Evolutionary conservation across 495 filamentous ascomycete species (phyloP), one percentile per base, ranked within the genome.

Genomic region (Neurospora pannonica): DNA sequence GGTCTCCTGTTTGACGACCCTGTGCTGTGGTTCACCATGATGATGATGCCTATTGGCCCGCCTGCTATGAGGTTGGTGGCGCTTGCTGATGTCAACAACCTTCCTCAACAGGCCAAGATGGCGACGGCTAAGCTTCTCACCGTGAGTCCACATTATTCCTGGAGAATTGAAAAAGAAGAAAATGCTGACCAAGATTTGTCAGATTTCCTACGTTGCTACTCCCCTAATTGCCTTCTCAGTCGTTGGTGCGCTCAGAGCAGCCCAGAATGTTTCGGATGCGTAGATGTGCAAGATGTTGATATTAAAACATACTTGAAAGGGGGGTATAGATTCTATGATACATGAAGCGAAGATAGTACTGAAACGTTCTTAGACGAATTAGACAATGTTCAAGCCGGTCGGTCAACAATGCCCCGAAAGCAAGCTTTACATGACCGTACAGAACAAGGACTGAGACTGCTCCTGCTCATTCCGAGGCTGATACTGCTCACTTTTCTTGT

Each of bases 1-100:
- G 73, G 77, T 21, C 21, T 90, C 9, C 80, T 94, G 3, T 81
- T 84, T 9, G 73, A 83, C 5, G 92, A 95, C 79, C 92, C 93
- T 0, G 89, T 95, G 48, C 78, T 94, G 24, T 94, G 90, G 90
- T 94, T 94, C 77, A 82, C 83, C 10, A 86, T 94, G 86, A 94
- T 93, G 91, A 77, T 94, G 31, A 94, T 94, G 89, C 91, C 93
- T 0, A 85, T 86, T 2, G 92, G 93, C 0, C 92, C 92, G 11
- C 88, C 89, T 3, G 90, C 92, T 0, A 88, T 93, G 87, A 91
- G 90, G 73, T 80, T 93, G 19, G 88, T 89, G 21, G 88, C 89
- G 2, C 79, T 94, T 71, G 86, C 91, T 4, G 91, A 94, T 74
- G 85, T 94, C 4, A 89, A 87, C 42, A 87, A 88, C 8, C 85